These are phyloP conservation scores for Cadophora malorum DNA, from an alignment of 2,329 filamentous ascomycete genomes.

Conservation along the genomic window DNA sequence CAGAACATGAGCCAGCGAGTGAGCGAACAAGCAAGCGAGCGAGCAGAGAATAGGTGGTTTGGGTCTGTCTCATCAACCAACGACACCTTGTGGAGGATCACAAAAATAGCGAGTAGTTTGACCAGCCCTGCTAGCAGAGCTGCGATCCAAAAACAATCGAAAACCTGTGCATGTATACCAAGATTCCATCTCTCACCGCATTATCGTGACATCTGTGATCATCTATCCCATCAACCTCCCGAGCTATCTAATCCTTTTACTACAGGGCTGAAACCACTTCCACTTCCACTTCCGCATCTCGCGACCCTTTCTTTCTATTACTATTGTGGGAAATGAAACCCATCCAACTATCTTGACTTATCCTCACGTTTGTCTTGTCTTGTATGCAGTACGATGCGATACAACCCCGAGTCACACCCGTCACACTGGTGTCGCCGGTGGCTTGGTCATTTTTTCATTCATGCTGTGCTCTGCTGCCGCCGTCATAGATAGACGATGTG, in stretches of 20 bases:
- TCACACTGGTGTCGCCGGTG: background rate
- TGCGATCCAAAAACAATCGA: slow-evolving; percentile 21
- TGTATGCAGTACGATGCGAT: background rate
- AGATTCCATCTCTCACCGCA: background rate
- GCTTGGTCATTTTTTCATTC: slow-evolving; percentile 10
- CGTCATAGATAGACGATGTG: background rate
- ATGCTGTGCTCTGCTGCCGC: background rate
- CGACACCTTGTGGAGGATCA: background rate
- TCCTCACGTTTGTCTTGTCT: background rate
- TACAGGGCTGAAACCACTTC: background rate
- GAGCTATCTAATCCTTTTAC: too few species aligned
- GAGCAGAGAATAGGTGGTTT: background rate
- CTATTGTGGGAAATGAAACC: background rate
- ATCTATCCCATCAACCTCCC: too few species aligned
- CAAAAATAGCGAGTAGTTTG: slow-evolving; percentile 21
- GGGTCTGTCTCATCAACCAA: background rate
- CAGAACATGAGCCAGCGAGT: slow-evolving; percentile 20
- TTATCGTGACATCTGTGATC: background rate
- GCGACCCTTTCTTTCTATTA: background rate
- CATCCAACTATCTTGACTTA: background rate
- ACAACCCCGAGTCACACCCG: background rate
- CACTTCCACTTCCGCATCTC: too few species aligned
- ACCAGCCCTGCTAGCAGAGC: slow-evolving; percentile 19
- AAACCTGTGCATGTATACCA: slow-evolving; percentile 25
- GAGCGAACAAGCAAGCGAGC: slow-evolving; percentile 10